phyloP scores from a whole-genome alignment of 768 basidiomycete species.

The Boletus pseudo-olivaceus region DNA sequence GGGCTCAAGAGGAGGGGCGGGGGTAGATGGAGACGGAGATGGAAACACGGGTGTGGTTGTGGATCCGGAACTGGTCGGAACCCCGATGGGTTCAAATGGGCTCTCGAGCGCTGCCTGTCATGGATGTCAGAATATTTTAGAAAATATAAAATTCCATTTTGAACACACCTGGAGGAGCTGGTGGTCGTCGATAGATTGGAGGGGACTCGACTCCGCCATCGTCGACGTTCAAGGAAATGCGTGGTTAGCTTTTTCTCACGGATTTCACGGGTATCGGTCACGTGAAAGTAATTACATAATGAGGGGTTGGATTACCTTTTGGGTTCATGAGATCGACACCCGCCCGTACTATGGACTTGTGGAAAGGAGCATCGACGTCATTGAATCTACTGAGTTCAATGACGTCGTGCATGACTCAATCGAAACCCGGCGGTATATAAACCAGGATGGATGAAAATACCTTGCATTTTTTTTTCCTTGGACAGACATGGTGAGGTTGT shows the following conservation, averaged over 20 bases:
- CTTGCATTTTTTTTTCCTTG: background rate
- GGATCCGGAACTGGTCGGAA: constrained; percentile 11
- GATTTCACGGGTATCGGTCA: background rate
- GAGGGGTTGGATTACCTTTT: background rate
- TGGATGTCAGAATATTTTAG: background rate
- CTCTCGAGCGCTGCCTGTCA: constrained; percentile 23
- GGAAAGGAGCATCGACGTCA: constrained; percentile 20
- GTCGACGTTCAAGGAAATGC: background rate
- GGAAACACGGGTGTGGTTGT: background rate
- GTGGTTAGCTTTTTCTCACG: background rate
- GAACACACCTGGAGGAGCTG: constrained; percentile 21
- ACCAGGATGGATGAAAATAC: background rate
- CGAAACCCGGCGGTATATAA: constrained; percentile 13
- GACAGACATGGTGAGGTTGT: constrained; percentile 14
- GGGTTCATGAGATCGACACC: background rate
- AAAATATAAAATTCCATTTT: background rate
- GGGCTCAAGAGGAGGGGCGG: background rate
- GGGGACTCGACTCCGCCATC: constrained; percentile 28
- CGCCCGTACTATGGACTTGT: background rate
- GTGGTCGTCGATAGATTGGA: constrained; percentile 21
- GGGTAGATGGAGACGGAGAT: background rate
- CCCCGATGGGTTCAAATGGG: constrained; percentile 26
- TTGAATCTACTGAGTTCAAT: background rate
- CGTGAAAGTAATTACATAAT: background rate
- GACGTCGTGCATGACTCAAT: constrained; percentile 20